Conservation (phyloP, 2,329 filamentous ascomycete species). For the Pseudogymnoascus pannorum region DNA sequence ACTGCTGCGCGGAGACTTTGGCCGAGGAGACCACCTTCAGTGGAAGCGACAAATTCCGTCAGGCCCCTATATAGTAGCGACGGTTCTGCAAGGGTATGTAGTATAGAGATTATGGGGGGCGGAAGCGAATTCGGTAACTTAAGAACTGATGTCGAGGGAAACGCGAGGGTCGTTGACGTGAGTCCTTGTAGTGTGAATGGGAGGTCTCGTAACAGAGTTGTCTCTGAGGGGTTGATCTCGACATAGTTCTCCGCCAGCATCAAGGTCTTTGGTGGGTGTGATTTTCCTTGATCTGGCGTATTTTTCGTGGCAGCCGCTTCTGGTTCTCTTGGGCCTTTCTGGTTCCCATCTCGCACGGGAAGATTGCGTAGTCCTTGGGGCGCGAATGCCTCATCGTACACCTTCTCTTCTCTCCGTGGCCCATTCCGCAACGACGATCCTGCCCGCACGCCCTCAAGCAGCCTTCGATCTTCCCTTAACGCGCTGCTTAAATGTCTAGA, state of each 20-base stretch:
- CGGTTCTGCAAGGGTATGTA: conserved; percentile 87
- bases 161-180: conserved; percentile 77
- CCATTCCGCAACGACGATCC: conserved; percentile 26
- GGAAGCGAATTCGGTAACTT: conserved; percentile 74
- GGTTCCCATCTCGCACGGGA: conserved; percentile 26
- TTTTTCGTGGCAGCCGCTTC: conserved; percentile 24
- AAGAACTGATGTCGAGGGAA: conserved; percentile 60
- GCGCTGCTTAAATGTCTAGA: conserved; percentile 17
- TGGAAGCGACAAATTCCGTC: conserved; percentile 72
- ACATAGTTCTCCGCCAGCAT: conserved; percentile 50
- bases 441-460: conserved; percentile 11
- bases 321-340: conserved; percentile 27
- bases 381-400: conserved; percentile 47
- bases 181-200: conserved; percentile 91
- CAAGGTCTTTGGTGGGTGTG: conserved; percentile 41
- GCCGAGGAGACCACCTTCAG: conserved; percentile 75
- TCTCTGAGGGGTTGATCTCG: conserved; percentile 55
- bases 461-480: conserved; percentile 12
- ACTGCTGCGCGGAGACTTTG: conserved; percentile 90
- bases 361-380: conserved; percentile 38
- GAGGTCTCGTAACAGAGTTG: conserved; percentile 65
- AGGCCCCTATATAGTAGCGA: conserved; percentile 83
- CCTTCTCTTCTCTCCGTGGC: conserved; percentile 38
- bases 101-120: conserved; percentile 73
- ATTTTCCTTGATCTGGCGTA: conserved; percentile 21